Evolutionary conservation across 2,329 filamentous ascomycete genomes (phyloP), one percentile per base, ranked within the genome.

Genomic region (Aspergillus sp.): DNA sequence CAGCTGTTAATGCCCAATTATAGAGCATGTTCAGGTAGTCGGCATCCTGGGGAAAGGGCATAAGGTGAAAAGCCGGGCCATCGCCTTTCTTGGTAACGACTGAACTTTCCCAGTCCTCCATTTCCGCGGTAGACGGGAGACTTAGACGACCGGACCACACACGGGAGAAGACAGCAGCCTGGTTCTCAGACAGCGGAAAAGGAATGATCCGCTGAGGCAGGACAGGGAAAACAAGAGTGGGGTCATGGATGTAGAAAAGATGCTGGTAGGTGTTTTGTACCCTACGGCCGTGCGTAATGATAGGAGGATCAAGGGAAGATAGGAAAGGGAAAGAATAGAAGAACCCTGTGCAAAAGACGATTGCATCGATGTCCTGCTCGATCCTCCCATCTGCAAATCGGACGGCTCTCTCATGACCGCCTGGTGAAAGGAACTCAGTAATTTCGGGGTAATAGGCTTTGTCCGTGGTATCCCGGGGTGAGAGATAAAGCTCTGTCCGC

Each of bases 301-400:
- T 70, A 0, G 84, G 79, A 0, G 86, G 81, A 1, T 73, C 54
- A 3, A 85, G 68, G 0, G 71, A 71, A 3, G 74, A 71, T 3
- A 87, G 70, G 68, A 96, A 97, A 0, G 92, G 91, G 57, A 89
- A 90, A 5, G 88, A 87, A 75, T 90, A 96, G 56, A 96, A 84
- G 68, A 96, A 98, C 0, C 93, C 93, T 0, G 93, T 97, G 71
- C 90, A 93, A 73, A 93, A 97, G 27, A 98, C 71, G 6, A 97
- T 77, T 1, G 85, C 83, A 67, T 97, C 93, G 56, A 98, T 75
- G 35, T 87, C 78, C 3, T 76, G 76, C 68, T 91, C 89, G 9
- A 88, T 69, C 0, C 79, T 79, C 2, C 88, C 89, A 66, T 91
- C 82, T 41, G 81, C 79, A 62, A 96, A 90, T 33, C 82, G 79